These are phyloP conservation scores for Lippia alba DNA, from an alignment of 305 asterid species.

Conservation along the genomic window DNA sequence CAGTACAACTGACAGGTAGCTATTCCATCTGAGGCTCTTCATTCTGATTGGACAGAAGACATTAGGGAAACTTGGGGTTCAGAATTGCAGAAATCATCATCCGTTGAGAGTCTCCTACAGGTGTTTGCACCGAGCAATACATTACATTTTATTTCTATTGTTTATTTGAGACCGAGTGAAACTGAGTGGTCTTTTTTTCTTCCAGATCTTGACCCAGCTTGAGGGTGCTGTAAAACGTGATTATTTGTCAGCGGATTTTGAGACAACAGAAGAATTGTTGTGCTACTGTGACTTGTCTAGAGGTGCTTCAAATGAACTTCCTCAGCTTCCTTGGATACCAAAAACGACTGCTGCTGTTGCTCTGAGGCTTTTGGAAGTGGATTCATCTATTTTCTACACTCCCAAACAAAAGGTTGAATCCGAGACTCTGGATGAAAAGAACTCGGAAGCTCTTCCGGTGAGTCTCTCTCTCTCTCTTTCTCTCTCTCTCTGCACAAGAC, in stretches of 20 bases:
- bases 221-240: slow-evolving; percentile 84
- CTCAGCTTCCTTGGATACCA: slow-evolving; percentile 95
- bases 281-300: slow-evolving; percentile 53
- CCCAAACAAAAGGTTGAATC: slow-evolving; percentile 61
- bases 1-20: slow-evolving; percentile 59
- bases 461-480: slow-evolving; percentile 42
- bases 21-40: slow-evolving; percentile 80
- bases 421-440: slow-evolving; percentile 53
- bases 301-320: slow-evolving; percentile 46
- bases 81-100: slow-evolving; percentile 65
- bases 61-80: slow-evolving; percentile 73
- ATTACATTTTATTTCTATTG: background rate
- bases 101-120: slow-evolving; percentile 76
- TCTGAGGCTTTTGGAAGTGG: slow-evolving; percentile 90
- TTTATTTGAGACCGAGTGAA: background rate
- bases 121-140: slow-evolving; percentile 39
- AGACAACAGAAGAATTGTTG: slow-evolving; percentile 84
- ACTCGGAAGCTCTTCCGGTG: slow-evolving; percentile 67
- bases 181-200: slow-evolving; percentile 3
- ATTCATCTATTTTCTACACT: slow-evolving; percentile 64
- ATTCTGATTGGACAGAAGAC: slow-evolving; percentile 84
- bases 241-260: slow-evolving; percentile 70
- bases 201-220: slow-evolving; percentile 73
- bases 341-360: slow-evolving; percentile 84
- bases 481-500: slow-evolving; percentile 9